Percentiles rank a stretch among this genome's conserved stretches.
phyloP scores from a whole-genome alignment of 176 grass and related monocot genomes.

The Paspalum vaginatum region DNA sequence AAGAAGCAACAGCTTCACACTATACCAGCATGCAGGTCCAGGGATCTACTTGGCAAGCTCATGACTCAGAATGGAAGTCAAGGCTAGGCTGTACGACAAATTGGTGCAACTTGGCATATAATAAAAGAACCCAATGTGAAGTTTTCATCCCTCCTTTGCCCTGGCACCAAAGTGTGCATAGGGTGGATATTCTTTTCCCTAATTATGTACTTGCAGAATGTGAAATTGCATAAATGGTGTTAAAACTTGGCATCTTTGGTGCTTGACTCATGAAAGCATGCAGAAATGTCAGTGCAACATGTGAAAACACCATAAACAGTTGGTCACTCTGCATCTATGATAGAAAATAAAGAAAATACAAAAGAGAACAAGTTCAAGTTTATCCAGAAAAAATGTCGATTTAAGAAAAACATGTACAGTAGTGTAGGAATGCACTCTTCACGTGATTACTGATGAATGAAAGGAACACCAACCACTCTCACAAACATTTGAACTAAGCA shows the following conservation, averaged over 20 bases:
- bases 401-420: neutral
- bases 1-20: conserved; percentile 15
- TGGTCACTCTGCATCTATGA: conserved; percentile 21
- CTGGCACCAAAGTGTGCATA: conserved; percentile 23
- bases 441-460: neutral
- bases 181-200: conserved; percentile 1
- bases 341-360: conserved; percentile 1
- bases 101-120: conserved; percentile 30
- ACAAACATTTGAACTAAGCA: conserved; percentile 9
- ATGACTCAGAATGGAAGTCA: conserved; percentile 31
- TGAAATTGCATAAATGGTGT: too few species aligned
- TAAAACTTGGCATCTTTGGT: neutral
- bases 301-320: conserved; percentile 24
- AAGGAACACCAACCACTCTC: neutral
- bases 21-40: conserved; percentile 34
- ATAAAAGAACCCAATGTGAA: conserved; percentile 28
- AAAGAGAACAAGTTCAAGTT: neutral
- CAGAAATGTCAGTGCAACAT: conserved; percentile 22
- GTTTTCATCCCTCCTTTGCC: conserved; percentile 24
- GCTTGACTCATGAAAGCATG: conserved; percentile 22
- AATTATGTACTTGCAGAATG: conserved; percentile 22
- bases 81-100: conserved; percentile 36
- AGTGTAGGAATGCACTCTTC: neutral
- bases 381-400: neutral
- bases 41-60: conserved; percentile 22